Percentiles rank a stretch among this genome's conserved stretches.
Conservation (phyloP, 163 green algal genomes). For the Volvox carteri region DNA sequence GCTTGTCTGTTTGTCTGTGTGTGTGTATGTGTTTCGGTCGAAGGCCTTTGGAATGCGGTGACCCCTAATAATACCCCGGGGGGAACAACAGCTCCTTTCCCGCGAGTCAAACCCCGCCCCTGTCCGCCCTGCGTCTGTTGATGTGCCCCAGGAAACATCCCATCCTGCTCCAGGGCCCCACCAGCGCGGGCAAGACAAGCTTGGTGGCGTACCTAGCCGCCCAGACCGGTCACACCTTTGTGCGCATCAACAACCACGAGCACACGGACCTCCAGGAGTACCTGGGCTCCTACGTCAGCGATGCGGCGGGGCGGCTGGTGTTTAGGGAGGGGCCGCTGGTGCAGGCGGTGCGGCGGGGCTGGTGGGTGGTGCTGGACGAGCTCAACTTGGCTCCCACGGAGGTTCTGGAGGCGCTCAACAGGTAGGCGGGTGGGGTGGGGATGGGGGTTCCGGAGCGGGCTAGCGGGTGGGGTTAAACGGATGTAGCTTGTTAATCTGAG, state of each 20-base stretch:
- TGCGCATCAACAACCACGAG: constrained; percentile 99
- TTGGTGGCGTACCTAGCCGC: constrained; percentile 94
- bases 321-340: constrained; percentile 94
- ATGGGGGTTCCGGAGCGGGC: no score
- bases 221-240: constrained; percentile 92
- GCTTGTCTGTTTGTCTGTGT: no score
- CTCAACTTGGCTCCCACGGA: constrained; percentile 97
- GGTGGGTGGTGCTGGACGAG: constrained; percentile 99
- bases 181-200: constrained; percentile 96
- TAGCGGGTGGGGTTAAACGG: no score
- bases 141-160: constrained; percentile 72
- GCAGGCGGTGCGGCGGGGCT: constrained; percentile 87
- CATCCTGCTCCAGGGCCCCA: constrained; percentile 92
- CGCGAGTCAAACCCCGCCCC: no score
- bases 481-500: no score
- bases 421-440: constrained; percentile 72
- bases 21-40: no score
- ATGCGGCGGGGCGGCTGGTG: constrained; percentile 84
- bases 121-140: no score
- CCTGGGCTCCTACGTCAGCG: constrained; percentile 90
- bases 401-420: constrained; percentile 98
- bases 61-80: no score
- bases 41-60: no score
- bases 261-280: constrained; percentile 98
- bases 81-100: no score